Conservation (phyloP, 129 eudicot species). For the Mikania micrantha region DNA sequence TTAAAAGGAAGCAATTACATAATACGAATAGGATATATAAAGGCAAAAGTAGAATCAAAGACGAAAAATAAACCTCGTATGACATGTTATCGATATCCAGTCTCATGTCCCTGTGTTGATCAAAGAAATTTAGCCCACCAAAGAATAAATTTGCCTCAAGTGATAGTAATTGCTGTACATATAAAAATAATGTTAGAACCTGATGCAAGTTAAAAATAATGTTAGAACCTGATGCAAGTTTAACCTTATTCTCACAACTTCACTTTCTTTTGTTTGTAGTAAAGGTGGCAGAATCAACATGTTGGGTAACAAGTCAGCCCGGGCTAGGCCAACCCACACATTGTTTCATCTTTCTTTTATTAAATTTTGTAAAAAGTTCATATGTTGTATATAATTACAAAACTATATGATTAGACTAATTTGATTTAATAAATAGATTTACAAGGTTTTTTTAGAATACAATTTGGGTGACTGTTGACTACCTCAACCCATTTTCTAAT, state of each 20-base stretch:
- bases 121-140: slow-evolving; percentile 61
- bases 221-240: slow-evolving; percentile 8
- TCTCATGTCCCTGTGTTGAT: slow-evolving; percentile 92
- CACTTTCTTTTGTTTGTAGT: background rate
- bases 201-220: slow-evolving; percentile 3
- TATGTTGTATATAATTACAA: background rate
- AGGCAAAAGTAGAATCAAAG: background rate
- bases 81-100: slow-evolving; percentile 98
- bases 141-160: slow-evolving; percentile 67
- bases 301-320: background rate
- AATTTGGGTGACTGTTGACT: background rate
- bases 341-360: background rate
- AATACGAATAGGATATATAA: background rate
- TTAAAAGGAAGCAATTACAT: background rate
- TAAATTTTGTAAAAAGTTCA: too few species aligned
- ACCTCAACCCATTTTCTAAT: background rate
- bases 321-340: background rate
- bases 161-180: slow-evolving; percentile 61
- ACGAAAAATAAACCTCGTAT: slow-evolving; percentile 59
- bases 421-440: background rate
- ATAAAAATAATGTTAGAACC: background rate
- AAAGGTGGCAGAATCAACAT: background rate
- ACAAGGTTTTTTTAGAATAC: background rate
- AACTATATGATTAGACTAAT: background rate
- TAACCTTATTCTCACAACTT: background rate